These are phyloP conservation scores for Pichia terricola DNA, from an alignment of 1,139 yeast species.

Conservation along the genomic window DNA sequence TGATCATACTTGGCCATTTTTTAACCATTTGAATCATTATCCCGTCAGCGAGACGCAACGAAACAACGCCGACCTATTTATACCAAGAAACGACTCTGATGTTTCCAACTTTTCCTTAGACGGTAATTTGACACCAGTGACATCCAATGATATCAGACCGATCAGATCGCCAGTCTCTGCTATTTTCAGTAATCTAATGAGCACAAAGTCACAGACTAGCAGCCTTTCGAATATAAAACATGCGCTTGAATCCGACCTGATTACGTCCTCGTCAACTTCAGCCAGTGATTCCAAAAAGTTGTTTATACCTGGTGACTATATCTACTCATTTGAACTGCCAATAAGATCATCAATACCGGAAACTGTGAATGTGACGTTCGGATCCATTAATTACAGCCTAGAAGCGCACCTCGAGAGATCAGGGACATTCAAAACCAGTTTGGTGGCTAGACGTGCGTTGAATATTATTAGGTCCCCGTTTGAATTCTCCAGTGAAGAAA, in stretches of 20 bases:
- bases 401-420: constrained; percentile 63
- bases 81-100: constrained; percentile 26
- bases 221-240: too few relatives aligned
- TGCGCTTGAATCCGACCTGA: neutral
- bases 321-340: constrained; percentile 86
- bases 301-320: constrained; percentile 76
- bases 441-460: constrained; percentile 56
- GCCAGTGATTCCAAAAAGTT: constrained; percentile 28
- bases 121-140: constrained; percentile 21
- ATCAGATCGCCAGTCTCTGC: constrained; percentile 26
- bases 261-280: constrained; percentile 4
- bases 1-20: constrained; percentile 90
- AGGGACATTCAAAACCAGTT: constrained; percentile 78
- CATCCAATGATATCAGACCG: constrained; percentile 16
- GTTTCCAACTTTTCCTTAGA: constrained; percentile 28
- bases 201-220: constrained; percentile 14
- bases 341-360: constrained; percentile 80
- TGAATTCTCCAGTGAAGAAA: constrained; percentile 72
- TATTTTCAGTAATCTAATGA: constrained; percentile 15
- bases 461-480: constrained; percentile 67
- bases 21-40: constrained; percentile 29
- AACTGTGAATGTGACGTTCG: constrained; percentile 68
- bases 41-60: constrained; percentile 27
- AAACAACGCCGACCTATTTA: constrained; percentile 48
- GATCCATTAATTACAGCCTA: constrained; percentile 60